Evolutionary conservation across 768 basidiomycete genomes (phyloP).

Genomic region (Ephemerocybe angulata): DNA sequence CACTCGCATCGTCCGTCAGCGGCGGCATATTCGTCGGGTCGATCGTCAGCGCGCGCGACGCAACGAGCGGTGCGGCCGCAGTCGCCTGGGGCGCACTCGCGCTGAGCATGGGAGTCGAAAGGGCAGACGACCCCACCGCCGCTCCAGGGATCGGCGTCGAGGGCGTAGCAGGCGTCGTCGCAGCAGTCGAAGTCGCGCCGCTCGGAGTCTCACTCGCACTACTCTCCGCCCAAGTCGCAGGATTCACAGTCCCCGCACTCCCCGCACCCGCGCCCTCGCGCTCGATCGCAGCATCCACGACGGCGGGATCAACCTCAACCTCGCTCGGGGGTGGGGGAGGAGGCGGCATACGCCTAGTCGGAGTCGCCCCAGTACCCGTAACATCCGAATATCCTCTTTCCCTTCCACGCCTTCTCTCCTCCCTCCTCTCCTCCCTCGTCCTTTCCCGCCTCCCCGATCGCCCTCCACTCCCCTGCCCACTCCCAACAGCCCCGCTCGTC

Average conservation of each 20-base stretch:
- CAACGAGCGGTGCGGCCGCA: slow-evolving; percentile 14
- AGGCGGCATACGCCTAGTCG: slow-evolving; percentile 13
- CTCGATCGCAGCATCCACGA: slow-evolving; percentile 9
- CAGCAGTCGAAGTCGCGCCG: slow-evolving; percentile 1
- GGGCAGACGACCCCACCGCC: not conserved
- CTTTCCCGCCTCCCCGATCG: slow-evolving; percentile 16
- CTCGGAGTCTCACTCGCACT: not conserved
- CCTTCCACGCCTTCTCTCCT: too few species aligned
- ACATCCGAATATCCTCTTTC: slow-evolving; percentile 17
- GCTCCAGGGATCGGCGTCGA: slow-evolving; percentile 5
- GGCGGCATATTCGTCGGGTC: slow-evolving; percentile 37
- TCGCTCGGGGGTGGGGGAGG: slow-evolving; percentile 29
- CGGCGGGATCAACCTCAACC: slow-evolving; percentile 13
- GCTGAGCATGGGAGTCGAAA: not conserved
- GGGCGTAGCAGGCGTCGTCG: slow-evolving; percentile 7
- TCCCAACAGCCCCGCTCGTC: slow-evolving; percentile 26
- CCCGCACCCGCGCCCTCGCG: slow-evolving; percentile 8
- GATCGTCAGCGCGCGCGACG: slow-evolving; percentile 31
- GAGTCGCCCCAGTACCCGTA: too few species aligned
- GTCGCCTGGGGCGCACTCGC: slow-evolving; percentile 1
- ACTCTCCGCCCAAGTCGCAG: not conserved
- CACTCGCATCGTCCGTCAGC: slow-evolving; percentile 83
- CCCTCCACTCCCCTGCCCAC: slow-evolving; percentile 21
- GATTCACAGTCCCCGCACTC: not conserved
- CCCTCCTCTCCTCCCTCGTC: slow-evolving; percentile 13